phyloP scores from a whole-genome alignment of 2,329 filamentous ascomycete species.

The Periconia macrospinosa region DNA sequence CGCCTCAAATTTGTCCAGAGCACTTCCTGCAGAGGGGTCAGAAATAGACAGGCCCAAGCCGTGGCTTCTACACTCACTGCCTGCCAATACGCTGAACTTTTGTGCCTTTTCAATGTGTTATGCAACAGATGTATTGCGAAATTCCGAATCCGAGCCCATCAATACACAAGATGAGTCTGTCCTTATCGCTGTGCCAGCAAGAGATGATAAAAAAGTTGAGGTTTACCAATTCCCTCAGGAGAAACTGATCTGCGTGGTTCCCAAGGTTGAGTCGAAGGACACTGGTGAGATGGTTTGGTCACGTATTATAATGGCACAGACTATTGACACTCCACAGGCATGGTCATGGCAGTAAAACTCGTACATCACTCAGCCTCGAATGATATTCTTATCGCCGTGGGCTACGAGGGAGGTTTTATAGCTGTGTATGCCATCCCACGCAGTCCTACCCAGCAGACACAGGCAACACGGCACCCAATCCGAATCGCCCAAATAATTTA shows the following conservation, averaged over 20 bases:
- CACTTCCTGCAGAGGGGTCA: conserved; percentile 68
- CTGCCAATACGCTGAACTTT: conserved; percentile 94
- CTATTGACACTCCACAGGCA: conserved; percentile 59
- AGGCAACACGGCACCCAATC: conserved; percentile 52
- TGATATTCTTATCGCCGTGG: conserved; percentile 67
- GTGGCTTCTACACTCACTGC: conserved; percentile 81
- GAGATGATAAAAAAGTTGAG: conserved; percentile 64
- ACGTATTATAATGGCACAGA: conserved; percentile 23
- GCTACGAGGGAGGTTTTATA: conserved; percentile 82
- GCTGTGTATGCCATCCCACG: conserved; percentile 63
- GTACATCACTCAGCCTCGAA: conserved; percentile 20
- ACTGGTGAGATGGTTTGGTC: conserved; percentile 36
- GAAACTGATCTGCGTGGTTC: conserved; percentile 64
- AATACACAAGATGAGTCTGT: conserved; percentile 42
- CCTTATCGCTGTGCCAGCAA: conserved; percentile 74
- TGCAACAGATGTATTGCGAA: conserved; percentile 10
- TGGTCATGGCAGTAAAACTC: conserved; percentile 79
- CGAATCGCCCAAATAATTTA: conserved; percentile 58
- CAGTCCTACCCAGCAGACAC: conserved; percentile 22
- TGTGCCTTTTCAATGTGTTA: conserved; percentile 74
- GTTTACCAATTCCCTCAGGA: conserved; percentile 82
- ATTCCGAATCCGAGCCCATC: not conserved
- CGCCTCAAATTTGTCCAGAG: conserved; percentile 66
- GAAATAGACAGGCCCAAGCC: conserved; percentile 61
- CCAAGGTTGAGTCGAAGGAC: conserved; percentile 47